Base-by-base conservation (phyloP, 2,329 filamentous ascomycete genomes). In the Chaetomiaceae sp. region DNA sequence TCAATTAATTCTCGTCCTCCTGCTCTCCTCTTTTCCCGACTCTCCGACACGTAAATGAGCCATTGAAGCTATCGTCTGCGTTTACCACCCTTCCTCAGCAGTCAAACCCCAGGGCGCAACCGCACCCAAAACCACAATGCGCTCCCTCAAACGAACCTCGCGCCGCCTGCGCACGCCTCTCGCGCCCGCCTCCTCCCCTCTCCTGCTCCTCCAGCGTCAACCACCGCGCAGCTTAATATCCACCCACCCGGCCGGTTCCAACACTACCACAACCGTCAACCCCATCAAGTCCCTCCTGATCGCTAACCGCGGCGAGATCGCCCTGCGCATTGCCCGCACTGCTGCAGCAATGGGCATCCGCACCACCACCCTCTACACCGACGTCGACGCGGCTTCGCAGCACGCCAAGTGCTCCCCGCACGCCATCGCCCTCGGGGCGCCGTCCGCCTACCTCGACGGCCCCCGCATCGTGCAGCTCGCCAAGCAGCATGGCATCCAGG, bases 261-360 rank as follows among this genome's bases (percentile, higher is more conserved):
- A 67, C 10, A 50, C 67, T n/a, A 55, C 63, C 27, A 65, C 71
- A 46, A 40, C 62, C 30, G 63, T 72, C 41, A 77, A 74, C 13
- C 78, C 81, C 27, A 81, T 85, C 61, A 84, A 83, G 51, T 95
- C 90, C 8, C 87, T 97, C 37, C 79, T 99, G 21, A 97, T 99
- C 67, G 94, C 94, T 49, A 99, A 99, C 69, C 86, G 94, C 62
- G 94, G 94, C 63, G 94, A 99, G 72, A 99, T 99, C 63, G 94
- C 94, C 45, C 78, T 99, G 67, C 88, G 94, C 61, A 94, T 99
- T 61, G 87, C 91, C 61, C 83, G 85, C 61, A 99, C 94, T 20
- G 94, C 94, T 30, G 79, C 88, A 46, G 83, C 87, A 58, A 87
- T 96, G 66, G 92, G 94, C 53, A 95, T 99, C 66, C 84, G 85